Percentiles rank a stretch among this genome's conserved stretches.
Evolutionary conservation across 768 basidiomycete genomes (phyloP).

Genomic region (Russula ochroleuca): DNA sequence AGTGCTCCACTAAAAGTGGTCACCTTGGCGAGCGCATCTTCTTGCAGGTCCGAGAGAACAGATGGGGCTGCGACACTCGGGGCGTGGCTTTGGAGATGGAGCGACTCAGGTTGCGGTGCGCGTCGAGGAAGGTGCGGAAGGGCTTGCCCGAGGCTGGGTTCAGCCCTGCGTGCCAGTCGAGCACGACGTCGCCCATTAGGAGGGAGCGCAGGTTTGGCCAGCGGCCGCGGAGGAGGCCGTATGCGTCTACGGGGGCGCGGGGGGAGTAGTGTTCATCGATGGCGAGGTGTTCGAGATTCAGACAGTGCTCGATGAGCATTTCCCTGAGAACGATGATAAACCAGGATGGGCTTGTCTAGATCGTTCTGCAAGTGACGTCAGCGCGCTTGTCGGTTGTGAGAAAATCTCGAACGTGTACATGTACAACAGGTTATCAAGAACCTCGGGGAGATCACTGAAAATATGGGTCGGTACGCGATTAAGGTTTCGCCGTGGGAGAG

Average conservation of each 20-base stretch:
- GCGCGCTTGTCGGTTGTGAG: neutral
- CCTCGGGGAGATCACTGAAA: too few relatives aligned
- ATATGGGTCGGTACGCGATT: too few relatives aligned
- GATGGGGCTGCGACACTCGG: constrained; percentile 23
- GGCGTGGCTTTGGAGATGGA: constrained; percentile 44
- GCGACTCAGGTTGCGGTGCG: constrained; percentile 51
- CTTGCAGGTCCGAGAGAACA: constrained; percentile 28
- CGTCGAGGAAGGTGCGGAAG: constrained; percentile 65
- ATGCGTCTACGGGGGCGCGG: constrained; percentile 50
- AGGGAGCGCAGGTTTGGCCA: constrained; percentile 66
- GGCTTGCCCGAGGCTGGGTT: constrained; percentile 44
- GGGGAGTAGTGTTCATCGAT: constrained; percentile 53
- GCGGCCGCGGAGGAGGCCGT: constrained; percentile 51
- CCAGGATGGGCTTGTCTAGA: constrained; percentile 44
- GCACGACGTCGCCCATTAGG: constrained; percentile 58
- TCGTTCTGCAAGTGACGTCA: constrained; percentile 7
- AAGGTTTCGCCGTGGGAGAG: too few relatives aligned
- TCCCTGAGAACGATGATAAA: constrained; percentile 57
- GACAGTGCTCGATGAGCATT: constrained; percentile 64
- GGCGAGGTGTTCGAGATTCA: constrained; percentile 59
- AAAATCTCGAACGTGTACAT: constrained; percentile 18
- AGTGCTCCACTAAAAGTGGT: constrained; percentile 64
- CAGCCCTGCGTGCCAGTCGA: constrained; percentile 47
- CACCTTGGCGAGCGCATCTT: constrained; percentile 24
- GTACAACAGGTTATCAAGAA: constrained; percentile 35